Conservation (phyloP, 2,329 filamentous ascomycete species). For the Furcasterigmium furcatum region DNA sequence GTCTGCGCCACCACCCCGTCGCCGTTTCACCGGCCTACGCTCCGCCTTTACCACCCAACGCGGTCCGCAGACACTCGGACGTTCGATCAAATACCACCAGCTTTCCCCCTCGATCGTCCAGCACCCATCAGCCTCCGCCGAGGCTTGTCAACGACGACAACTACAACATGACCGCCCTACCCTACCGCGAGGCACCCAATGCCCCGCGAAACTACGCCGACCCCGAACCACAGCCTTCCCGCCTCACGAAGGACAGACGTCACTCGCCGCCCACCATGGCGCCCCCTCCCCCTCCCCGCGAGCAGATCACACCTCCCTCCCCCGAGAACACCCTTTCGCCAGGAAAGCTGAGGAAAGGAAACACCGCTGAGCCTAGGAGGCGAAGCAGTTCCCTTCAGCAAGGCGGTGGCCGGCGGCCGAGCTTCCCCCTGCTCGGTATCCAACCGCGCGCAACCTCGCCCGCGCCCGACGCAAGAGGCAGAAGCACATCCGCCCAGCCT, state of each 20-base stretch:
- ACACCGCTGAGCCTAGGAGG: slow-evolving; percentile 18
- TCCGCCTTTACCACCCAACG: slow-evolving; percentile 8
- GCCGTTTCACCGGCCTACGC: slow-evolving; percentile 7
- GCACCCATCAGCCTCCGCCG: neutral
- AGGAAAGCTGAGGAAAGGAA: slow-evolving; percentile 28
- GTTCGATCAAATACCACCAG: no score
- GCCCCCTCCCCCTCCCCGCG: slow-evolving; percentile 3
- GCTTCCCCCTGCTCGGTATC: slow-evolving; percentile 17
- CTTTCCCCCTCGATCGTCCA: no score
- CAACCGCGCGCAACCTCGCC: slow-evolving; percentile 25
- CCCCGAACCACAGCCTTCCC: neutral
- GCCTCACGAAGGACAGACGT: slow-evolving; percentile 9
- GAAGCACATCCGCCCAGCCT: slow-evolving; percentile 47
- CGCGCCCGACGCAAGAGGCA: slow-evolving; percentile 32
- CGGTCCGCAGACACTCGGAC: neutral
- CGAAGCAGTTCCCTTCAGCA: slow-evolving; percentile 29
- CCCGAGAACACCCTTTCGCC: slow-evolving; percentile 2
- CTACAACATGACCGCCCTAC: neutral
- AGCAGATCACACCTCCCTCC: slow-evolving; percentile 2
- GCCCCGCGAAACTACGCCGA: neutral
- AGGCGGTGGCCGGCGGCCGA: slow-evolving; percentile 10
- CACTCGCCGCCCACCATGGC: neutral
- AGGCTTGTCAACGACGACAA: neutral
- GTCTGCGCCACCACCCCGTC: slow-evolving; percentile 1
- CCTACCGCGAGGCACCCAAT: neutral